Evolutionary conservation across 352 stramenopile genomes (phyloP).

Genomic region (Halophytophthora polymorphica): DNA sequence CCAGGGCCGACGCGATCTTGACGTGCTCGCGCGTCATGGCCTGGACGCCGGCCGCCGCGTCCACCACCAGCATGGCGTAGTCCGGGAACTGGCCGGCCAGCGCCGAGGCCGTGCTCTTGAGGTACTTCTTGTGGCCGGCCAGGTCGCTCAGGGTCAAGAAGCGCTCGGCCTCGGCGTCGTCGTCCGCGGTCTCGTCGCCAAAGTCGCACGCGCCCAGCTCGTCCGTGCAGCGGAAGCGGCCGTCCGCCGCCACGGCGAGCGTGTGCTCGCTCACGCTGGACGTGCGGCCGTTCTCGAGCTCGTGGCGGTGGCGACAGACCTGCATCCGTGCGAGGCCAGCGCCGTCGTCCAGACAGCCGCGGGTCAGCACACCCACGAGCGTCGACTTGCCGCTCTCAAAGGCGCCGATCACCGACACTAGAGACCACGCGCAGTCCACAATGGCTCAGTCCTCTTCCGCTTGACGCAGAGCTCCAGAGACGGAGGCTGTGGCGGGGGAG

Average conservation of each 20-base stretch:
- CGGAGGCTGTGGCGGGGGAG: no score
- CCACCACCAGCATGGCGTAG: slow-evolving; percentile 84
- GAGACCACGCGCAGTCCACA: not conserved
- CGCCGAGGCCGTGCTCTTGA: slow-evolving; percentile 86
- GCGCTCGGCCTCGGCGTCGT: slow-evolving; percentile 15
- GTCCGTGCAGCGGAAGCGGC: slow-evolving; percentile 51
- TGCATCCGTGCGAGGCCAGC: slow-evolving; percentile 85
- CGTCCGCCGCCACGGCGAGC: slow-evolving; percentile 63
- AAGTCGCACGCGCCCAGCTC: slow-evolving; percentile 48
- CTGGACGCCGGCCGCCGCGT: slow-evolving; percentile 60
- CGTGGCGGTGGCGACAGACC: slow-evolving; percentile 87
- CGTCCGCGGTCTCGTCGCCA: slow-evolving; percentile 40
- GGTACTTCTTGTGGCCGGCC: slow-evolving; percentile 85
- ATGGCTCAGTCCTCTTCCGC: no score
- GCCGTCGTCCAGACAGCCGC: slow-evolving; percentile 81
- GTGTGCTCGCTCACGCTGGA: slow-evolving; percentile 89
- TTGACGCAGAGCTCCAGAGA: no score
- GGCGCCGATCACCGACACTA: slow-evolving; percentile 84
- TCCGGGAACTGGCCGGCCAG: slow-evolving; percentile 83
- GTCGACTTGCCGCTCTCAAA: slow-evolving; percentile 90
- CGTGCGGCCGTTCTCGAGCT: slow-evolving; percentile 87
- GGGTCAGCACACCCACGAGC: slow-evolving; percentile 85
- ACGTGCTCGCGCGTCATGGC: slow-evolving; percentile 79
- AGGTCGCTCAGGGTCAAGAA: slow-evolving; percentile 75
- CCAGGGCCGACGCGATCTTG: slow-evolving; percentile 69